Evolutionary conservation across 495 filamentous ascomycete genomes (phyloP), one percentile per base, ranked within the genome.

Genomic region (Xylaria venustula): DNA sequence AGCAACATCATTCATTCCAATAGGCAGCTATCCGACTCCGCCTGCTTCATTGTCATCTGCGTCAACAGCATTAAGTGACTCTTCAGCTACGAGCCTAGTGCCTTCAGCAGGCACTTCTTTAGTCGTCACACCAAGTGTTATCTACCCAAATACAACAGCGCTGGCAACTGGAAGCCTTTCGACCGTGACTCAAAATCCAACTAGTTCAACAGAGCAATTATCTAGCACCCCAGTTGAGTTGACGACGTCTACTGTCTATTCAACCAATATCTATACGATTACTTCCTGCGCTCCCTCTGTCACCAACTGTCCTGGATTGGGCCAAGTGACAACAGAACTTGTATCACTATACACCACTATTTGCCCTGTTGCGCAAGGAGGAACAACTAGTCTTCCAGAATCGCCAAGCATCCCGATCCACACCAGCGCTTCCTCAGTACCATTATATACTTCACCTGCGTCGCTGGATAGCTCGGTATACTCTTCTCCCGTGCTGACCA

Each of bases 311-410:
- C 85, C 85, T 68, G 37, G 60, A 69, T 20, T 84, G 71, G 47
- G 83, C 75, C 61, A 76, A 54, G 79, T 85, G 1, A 77, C 81
- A 25, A 85, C 84, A 32, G 78, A 81, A 14, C 77, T 82, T 22
- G 77, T 86, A 64, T 69, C 84, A n/a, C 61, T 87, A 62, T 83
- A 79, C 34, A 88, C 85, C 20, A 88, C 86, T 40, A 71, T 86
- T 58, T 83, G 80, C 67, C 83, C 87, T 32, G 80, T 85, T 44
- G 72, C 77, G 9, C 72, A 72, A 47, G 75, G 71, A 26, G 64
- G 73, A 59, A 63, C 66, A 17, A 34, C 62, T 25, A 54, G 61
- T 22, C 44, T 62, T 4, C 66, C 22, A 30, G 61, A 47, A 7
- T 59, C 64, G 36, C 60, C 69, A 5, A 54, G 47, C 11, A 58